Conservation (phyloP, 768 basidiomycete genomes). For the Mycena haematopus region DNA sequence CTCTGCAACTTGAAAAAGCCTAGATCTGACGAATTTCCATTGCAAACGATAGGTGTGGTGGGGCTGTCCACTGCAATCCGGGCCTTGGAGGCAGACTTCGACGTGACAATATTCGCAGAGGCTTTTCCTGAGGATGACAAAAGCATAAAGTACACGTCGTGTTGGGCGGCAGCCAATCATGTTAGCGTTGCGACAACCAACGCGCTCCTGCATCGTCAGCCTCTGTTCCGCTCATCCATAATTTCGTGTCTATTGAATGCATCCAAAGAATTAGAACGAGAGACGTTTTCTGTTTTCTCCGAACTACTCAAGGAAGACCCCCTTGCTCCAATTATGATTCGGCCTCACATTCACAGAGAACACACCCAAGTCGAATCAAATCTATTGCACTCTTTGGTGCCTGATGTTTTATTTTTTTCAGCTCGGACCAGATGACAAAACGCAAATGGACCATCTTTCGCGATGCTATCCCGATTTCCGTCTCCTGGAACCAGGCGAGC, state of each 20-base stretch:
- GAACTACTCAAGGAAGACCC: constrained; percentile 22
- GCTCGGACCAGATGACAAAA: neutral
- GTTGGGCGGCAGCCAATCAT: constrained; percentile 50
- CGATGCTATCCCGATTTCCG: constrained; percentile 23
- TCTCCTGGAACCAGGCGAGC: neutral
- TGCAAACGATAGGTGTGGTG: constrained; percentile 49
- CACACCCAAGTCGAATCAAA: neutral
- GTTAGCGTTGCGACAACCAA: constrained; percentile 10
- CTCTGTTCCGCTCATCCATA: neutral
- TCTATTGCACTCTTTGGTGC: neutral
- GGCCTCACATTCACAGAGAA: constrained; percentile 1
- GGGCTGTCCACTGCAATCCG: constrained; percentile 61
- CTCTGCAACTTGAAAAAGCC: neutral
- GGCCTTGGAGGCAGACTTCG: constrained; percentile 53
- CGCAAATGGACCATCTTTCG: constrained; percentile 3
- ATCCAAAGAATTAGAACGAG: constrained; percentile 18
- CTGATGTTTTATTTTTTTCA: neutral
- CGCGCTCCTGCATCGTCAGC: constrained; percentile 1
- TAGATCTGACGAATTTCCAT: neutral
- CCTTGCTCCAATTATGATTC: constrained; percentile 20
- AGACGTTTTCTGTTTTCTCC: constrained; percentile 14
- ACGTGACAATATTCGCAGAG: constrained; percentile 60
- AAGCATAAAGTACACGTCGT: constrained; percentile 55
- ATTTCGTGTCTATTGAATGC: neutral
- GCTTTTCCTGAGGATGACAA: constrained; percentile 56